Percentiles rank a stretch among this genome's conserved stretches.
phyloP scores from a whole-genome alignment of 78 protist species.

The Dictyostelium capitatum region DNA sequence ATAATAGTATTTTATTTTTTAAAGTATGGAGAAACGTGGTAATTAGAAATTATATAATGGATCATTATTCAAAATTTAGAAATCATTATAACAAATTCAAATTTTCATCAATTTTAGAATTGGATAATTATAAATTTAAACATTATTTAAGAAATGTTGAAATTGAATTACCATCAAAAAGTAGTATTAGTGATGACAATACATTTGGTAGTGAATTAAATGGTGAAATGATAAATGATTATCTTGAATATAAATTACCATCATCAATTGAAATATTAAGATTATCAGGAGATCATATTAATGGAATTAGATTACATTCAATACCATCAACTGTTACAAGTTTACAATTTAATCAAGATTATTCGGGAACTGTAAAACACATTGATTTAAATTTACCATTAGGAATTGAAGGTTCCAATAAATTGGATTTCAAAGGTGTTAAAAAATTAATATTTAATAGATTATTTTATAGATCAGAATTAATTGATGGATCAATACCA shows the following conservation, averaged over 20 bases:
- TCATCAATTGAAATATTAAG: not conserved
- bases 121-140: not conserved
- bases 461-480: not conserved
- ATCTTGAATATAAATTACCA: not conserved
- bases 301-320: too few relatives aligned
- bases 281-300: too few relatives aligned
- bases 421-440: not conserved
- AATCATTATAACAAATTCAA: not conserved
- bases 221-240: not conserved
- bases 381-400: not conserved
- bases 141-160: not conserved
- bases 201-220: too few relatives aligned
- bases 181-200: too few relatives aligned
- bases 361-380: not conserved
- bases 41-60: not conserved
- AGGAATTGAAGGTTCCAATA: not conserved
- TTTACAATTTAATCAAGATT: not conserved
- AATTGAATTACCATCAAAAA: not conserved
- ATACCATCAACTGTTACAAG: too few relatives aligned
- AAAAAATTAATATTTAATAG: not conserved
- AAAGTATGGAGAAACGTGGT: not conserved
- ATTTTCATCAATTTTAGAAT: not conserved
- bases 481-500: not conserved
- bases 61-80: not conserved
- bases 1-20: not conserved